These are phyloP conservation scores for Monosporozyma aquatica DNA, from an alignment of 805 yeast species.

Conservation along the genomic window DNA sequence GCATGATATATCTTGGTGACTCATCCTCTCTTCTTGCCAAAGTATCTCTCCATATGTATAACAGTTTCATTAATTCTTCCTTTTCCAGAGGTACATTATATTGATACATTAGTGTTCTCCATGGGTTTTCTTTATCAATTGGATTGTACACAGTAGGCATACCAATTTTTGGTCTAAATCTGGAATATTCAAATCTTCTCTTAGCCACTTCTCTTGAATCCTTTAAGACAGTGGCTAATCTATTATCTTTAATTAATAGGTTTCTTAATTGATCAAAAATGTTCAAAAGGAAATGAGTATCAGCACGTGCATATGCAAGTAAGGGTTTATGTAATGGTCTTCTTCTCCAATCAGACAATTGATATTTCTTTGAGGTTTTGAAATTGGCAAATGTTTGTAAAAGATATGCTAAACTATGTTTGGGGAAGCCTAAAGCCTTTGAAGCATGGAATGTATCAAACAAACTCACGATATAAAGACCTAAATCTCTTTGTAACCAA, in stretches of 20 bases:
- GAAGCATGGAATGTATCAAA: constrained; percentile 94
- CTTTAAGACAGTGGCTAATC: constrained; percentile 52
- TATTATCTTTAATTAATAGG: constrained; percentile 42
- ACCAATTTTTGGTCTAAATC: constrained; percentile 40
- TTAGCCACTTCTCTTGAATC: constrained; percentile 74
- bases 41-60: constrained; percentile 78
- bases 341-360: constrained; percentile 91
- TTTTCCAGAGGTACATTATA: constrained; percentile 52
- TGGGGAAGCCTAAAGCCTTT: constrained; percentile 65
- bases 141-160: constrained; percentile 38
- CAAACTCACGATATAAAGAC: constrained; percentile 76
- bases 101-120: constrained; percentile 52
- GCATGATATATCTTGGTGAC: constrained; percentile 72
- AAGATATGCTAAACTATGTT: constrained; percentile 74
- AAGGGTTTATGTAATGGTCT: constrained; percentile 74
- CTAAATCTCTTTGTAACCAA: constrained; percentile 94
- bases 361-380: constrained; percentile 87
- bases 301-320: constrained; percentile 84
- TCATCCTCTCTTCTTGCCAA: constrained; percentile 75
- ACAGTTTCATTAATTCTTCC: constrained; percentile 45
- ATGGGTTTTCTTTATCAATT: constrained; percentile 52
- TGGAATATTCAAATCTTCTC: constrained; percentile 73
- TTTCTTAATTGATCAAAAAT: constrained; percentile 70
- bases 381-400: constrained; percentile 74
- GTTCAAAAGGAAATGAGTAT: constrained; percentile 82